Percentiles rank a stretch among this genome's conserved stretches.
These are phyloP conservation scores for Fusarium sp. DNA, from an alignment of 2,329 filamentous ascomycete species.

Conservation along the genomic window DNA sequence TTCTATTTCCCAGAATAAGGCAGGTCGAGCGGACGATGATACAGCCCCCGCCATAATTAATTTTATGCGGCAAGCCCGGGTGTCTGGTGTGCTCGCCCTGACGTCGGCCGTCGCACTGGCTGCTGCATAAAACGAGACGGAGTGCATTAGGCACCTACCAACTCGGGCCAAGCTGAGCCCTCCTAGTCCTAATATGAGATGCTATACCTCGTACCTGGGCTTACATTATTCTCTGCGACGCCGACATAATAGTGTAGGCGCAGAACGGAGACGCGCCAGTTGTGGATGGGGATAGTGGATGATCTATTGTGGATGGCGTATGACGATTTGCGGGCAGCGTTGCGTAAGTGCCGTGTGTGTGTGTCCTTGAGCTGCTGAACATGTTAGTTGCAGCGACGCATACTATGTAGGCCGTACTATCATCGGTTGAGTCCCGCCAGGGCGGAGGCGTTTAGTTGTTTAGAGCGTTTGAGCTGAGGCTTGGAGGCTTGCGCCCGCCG, in stretches of 20 bases:
- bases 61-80: constrained; percentile 51
- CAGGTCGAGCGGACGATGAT: constrained; percentile 18
- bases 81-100: constrained; percentile 19
- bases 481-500: constrained; percentile 12
- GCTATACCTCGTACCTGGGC: constrained; percentile 34
- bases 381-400: background rate
- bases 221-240: constrained; percentile 34
- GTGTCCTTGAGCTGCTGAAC: constrained; percentile 19
- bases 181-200: constrained; percentile 32
- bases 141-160: constrained; percentile 46
- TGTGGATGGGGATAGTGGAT: constrained; percentile 40
- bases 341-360: constrained; percentile 37
- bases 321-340: constrained; percentile 40
- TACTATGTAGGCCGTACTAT: background rate
- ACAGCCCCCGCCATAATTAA: constrained; percentile 38
- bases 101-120: constrained; percentile 29
- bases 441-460: constrained; percentile 21
- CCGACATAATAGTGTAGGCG: constrained; percentile 12
- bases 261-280: constrained; percentile 30
- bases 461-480: constrained; percentile 14
- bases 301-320: constrained; percentile 40
- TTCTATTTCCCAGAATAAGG: constrained; percentile 30
- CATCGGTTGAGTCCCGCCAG: constrained; percentile 10
- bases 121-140: constrained; percentile 43
- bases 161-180: constrained; percentile 30